These are phyloP conservation scores for Penicillium lividum DNA, from an alignment of 495 filamentous ascomycete genomes.

Conservation along the genomic window DNA sequence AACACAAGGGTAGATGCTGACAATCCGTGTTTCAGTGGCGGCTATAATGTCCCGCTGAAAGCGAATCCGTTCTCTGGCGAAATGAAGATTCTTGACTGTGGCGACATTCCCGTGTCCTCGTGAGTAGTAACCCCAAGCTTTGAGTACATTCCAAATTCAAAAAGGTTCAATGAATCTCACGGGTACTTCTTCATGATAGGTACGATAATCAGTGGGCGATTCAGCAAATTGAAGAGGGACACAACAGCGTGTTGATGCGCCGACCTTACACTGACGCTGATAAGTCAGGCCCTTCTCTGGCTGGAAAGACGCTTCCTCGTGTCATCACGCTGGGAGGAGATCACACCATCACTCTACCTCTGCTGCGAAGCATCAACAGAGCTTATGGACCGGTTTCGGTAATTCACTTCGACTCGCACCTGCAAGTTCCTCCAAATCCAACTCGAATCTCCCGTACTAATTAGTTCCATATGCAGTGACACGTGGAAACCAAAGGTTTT, in stretches of 20 bases:
- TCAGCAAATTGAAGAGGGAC: constrained; percentile 69
- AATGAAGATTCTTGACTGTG: constrained; percentile 71
- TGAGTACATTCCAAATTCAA: not conserved
- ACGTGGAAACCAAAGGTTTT: constrained; percentile 72
- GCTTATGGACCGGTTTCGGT: constrained; percentile 68
- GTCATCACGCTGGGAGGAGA: constrained; percentile 72
- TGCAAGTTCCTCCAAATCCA: constrained; percentile 33
- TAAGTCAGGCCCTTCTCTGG: constrained; percentile 49
- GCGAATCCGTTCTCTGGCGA: constrained; percentile 66
- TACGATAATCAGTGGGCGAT: constrained; percentile 75
- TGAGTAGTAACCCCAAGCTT: constrained; percentile 48
- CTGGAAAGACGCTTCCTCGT: constrained; percentile 58
- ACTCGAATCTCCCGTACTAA: too few species aligned
- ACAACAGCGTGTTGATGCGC: constrained; percentile 55
- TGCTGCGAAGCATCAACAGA: constrained; percentile 64
- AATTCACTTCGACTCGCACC: constrained; percentile 73
- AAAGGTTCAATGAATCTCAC: not conserved
- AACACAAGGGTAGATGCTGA: constrained; percentile 41
- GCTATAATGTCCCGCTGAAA: constrained; percentile 62
- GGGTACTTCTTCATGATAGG: constrained; percentile 18
- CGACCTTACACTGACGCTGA: constrained; percentile 48
- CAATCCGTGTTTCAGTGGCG: constrained; percentile 56
- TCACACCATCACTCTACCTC: constrained; percentile 63
- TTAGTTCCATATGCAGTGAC: constrained; percentile 36
- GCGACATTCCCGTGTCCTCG: constrained; percentile 72